These are phyloP conservation scores for Trichosanthes cucumerina DNA, from an alignment of 306 rosid genomes.

Conservation along the genomic window DNA sequence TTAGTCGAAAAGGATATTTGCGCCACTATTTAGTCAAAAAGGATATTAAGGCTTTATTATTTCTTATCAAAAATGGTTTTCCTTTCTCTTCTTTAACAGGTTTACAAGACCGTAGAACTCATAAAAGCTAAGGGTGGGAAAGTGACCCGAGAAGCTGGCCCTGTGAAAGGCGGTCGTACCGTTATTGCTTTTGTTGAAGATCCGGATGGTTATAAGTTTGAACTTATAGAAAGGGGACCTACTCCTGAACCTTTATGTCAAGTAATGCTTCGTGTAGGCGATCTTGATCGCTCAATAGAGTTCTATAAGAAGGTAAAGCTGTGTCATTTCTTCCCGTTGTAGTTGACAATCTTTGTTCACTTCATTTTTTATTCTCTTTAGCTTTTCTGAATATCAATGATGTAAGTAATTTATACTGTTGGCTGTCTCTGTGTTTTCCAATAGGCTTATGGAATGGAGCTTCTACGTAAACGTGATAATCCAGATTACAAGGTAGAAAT, in stretches of 20 bases:
- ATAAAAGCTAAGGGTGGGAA: slow-evolving; percentile 87
- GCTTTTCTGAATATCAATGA: background rate
- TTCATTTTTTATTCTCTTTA: background rate
- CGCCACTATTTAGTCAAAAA: background rate
- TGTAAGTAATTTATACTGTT: background rate
- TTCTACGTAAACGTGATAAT: slow-evolving; percentile 68
- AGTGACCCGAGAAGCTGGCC: slow-evolving; percentile 74
- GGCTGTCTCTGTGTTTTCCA: background rate
- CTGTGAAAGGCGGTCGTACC: slow-evolving; percentile 57
- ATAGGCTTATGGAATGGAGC: slow-evolving; percentile 87
- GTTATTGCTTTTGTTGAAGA: slow-evolving; percentile 72
- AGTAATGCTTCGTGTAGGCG: slow-evolving; percentile 97
- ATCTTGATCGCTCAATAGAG: slow-evolving; percentile 79
- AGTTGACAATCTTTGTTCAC: background rate
- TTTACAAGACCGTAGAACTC: slow-evolving; percentile 69
- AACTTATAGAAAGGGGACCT: slow-evolving; percentile 77
- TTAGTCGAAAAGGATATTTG: background rate
- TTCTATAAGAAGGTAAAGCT: slow-evolving; percentile 73
- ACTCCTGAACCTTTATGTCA: slow-evolving; percentile 86
- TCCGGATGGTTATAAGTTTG: slow-evolving; percentile 90
- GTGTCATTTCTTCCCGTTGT: slow-evolving; percentile 5
- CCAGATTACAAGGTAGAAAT: slow-evolving; percentile 77
- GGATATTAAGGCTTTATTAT: background rate
- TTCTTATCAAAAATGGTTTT: background rate
- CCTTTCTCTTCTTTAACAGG: slow-evolving; percentile 33